Base-by-base conservation (phyloP, 306 rosid species). In the Vicia sativa region DNA sequence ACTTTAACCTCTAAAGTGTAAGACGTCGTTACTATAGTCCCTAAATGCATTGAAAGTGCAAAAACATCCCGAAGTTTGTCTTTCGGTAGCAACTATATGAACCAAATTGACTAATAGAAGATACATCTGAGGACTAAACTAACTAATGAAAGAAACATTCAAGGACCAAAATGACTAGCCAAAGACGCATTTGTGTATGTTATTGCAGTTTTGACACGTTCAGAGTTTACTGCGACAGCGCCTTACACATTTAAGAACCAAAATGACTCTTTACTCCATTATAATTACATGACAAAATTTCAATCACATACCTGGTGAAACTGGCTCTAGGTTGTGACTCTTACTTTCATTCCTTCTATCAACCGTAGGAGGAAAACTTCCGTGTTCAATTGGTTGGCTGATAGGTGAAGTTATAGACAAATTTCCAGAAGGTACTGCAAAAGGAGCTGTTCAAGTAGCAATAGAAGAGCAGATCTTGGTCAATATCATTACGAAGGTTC, bases 391-490 rank as follows among this genome's bases (percentile, higher is more conserved):
- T 48, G 92, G 85, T 7, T 68, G 81, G 65, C 75, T 73, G 63
- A 65, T 71, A 31, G 97, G 86, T 63, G 95, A 75, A 72, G 45
- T 54, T 52, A 50, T 79, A 25, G 97, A 83, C 34, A 70, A 64
- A 75, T 39, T 78, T 44, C 39, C 41, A 21, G 81, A 63, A 53
- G 87, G 84, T 68, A 74, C 56, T 64, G 55, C 82, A 77, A 58
- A 60, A 19, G 96, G 78, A 34, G 76, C 87, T 77, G 81, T 45
- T 81, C 53, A 70, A 71, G 50, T 65, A 53, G 65, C 5, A 71
- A 65, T 7, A 39, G 43, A 61, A 34, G 25, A 68, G 37, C 38
- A 43, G 41, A 35, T 48, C 1, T n/a, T 34, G 50, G 64, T 67
- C 71, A 67, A 49, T 28, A 61, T 71, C 70, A 77, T 63, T 75